Evolutionary conservation across 768 basidiomycete genomes (phyloP).

Genomic region (Rhodotorula babjevae): DNA sequence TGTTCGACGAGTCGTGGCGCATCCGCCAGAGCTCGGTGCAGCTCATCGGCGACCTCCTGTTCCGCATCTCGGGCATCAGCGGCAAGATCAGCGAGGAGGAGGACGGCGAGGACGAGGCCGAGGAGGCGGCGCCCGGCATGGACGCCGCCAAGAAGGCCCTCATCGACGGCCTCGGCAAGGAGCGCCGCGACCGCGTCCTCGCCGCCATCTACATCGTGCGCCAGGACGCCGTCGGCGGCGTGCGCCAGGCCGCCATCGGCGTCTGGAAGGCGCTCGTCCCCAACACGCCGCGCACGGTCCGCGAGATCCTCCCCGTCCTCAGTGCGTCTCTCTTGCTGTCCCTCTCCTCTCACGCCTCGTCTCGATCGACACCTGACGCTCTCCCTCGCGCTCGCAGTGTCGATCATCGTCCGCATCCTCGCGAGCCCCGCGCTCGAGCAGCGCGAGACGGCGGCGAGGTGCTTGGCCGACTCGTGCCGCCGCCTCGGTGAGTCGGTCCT

Average conservation of each 20-base stretch:
- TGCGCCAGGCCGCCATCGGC: slow-evolving; percentile 83
- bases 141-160: slow-evolving; percentile 82
- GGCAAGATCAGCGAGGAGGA: slow-evolving; percentile 71
- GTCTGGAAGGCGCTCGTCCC: slow-evolving; percentile 98
- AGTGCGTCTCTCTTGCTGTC: slow-evolving; percentile 50
- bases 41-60: slow-evolving; percentile 87
- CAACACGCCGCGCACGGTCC: slow-evolving; percentile 85
- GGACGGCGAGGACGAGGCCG: slow-evolving; percentile 35
- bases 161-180: slow-evolving; percentile 76
- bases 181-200: slow-evolving; percentile 83
- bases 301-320: slow-evolving; percentile 84
- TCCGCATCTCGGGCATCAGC: slow-evolving; percentile 93
- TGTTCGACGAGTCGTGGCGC: slow-evolving; percentile 92
- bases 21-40: slow-evolving; percentile 77
- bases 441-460: slow-evolving; percentile 88
- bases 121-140: slow-evolving; percentile 55
- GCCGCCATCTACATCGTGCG: slow-evolving; percentile 86
- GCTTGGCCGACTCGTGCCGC: slow-evolving; percentile 79
- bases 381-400: slow-evolving; percentile 42
- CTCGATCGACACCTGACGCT: background rate
- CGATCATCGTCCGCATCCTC: slow-evolving; percentile 66
- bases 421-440: slow-evolving; percentile 77
- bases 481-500: slow-evolving; percentile 92
- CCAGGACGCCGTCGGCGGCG: slow-evolving; percentile 82
- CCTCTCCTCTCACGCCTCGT: background rate